Percentiles rank a stretch among this genome's conserved stretches.
These are phyloP conservation scores for Boletus semigastroideus DNA, from an alignment of 1,284 basidiomycete species.

Conservation along the genomic window DNA sequence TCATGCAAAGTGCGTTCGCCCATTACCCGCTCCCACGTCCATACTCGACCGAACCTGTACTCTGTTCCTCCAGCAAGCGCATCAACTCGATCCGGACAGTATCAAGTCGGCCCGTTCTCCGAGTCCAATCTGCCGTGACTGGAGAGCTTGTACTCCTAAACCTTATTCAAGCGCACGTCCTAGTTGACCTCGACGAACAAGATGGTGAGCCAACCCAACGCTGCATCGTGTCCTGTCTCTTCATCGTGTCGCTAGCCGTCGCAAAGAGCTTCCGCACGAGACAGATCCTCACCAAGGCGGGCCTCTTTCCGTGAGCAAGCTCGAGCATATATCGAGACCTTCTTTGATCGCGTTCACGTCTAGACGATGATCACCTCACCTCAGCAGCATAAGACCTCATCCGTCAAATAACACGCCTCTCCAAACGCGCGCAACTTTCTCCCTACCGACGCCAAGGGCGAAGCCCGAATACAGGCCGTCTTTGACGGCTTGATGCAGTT, in stretches of 20 bases:
- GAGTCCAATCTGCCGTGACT: conserved; percentile 5
- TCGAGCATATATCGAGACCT: background rate
- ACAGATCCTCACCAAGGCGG: conserved; percentile 95
- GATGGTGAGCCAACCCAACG: conserved; percentile 25
- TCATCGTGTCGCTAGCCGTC: conserved; percentile 67
- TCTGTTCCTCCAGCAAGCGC: conserved; percentile 26
- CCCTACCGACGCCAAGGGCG: conserved; percentile 42
- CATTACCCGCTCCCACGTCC: background rate
- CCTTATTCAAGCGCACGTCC: conserved; percentile 30
- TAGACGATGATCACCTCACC: conserved; percentile 34
- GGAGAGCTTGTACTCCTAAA: conserved; percentile 16
- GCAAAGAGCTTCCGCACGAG: conserved; percentile 96
- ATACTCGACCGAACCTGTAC: background rate
- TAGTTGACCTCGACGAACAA: conserved; percentile 23
- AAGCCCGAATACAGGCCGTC: conserved; percentile 43
- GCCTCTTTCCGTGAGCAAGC: too few species aligned
- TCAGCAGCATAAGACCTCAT: conserved; percentile 38
- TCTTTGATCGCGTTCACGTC: background rate
- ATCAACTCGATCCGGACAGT: conserved; percentile 31
- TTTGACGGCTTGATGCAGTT: conserved; percentile 38
- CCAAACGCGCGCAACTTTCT: conserved; percentile 44
- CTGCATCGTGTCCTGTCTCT: background rate
- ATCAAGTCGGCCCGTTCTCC: conserved; percentile 31
- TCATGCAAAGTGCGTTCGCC: conserved; percentile 32
- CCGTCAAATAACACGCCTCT: conserved; percentile 38